These are phyloP conservation scores for Boletus coccyginus DNA, from an alignment of 768 basidiomycete species.

Conservation along the genomic window DNA sequence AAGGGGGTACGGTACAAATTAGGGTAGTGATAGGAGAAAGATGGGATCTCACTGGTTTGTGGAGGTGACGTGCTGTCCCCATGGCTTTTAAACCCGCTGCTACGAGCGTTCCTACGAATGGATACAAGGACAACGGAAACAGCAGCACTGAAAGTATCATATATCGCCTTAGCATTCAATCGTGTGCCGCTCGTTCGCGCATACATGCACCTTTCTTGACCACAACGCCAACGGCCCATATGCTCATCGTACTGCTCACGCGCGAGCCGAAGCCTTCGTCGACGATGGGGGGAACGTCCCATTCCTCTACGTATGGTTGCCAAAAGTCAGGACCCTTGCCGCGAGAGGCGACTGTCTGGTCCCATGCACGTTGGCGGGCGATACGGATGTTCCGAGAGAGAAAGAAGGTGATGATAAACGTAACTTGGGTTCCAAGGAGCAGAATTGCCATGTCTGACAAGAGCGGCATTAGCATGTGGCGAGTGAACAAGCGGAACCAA, in stretches of 20 bases:
- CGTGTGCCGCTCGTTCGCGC: background rate
- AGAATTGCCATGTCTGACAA: conserved; percentile 68
- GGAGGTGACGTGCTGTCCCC: conserved; percentile 64
- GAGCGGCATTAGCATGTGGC: background rate
- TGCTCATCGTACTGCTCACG: conserved; percentile 7
- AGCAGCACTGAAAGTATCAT: conserved; percentile 44
- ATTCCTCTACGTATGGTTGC: conserved; percentile 80
- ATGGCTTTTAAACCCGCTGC: conserved; percentile 66
- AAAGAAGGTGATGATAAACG: conserved; percentile 77
- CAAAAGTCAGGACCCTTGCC: conserved; percentile 84
- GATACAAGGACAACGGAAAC: conserved; percentile 63
- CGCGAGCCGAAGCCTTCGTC: conserved; percentile 27
- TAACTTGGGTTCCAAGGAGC: conserved; percentile 71
- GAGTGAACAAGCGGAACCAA: background rate
- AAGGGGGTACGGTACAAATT: background rate
- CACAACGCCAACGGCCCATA: conserved; percentile 13
- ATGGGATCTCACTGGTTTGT: conserved; percentile 52
- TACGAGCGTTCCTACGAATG: conserved; percentile 60
- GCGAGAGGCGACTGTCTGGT: conserved; percentile 79
- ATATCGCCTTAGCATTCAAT: background rate
- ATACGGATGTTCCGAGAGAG: conserved; percentile 79
- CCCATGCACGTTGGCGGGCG: conserved; percentile 74
- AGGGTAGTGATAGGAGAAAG: background rate
- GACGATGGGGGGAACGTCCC: conserved; percentile 56
- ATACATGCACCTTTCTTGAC: conserved; percentile 24